Percentiles rank a stretch among this genome's conserved stretches.
These are phyloP conservation scores for Psilocybe cubensis DNA, from an alignment of 768 basidiomycete species.

Conservation along the genomic window DNA sequence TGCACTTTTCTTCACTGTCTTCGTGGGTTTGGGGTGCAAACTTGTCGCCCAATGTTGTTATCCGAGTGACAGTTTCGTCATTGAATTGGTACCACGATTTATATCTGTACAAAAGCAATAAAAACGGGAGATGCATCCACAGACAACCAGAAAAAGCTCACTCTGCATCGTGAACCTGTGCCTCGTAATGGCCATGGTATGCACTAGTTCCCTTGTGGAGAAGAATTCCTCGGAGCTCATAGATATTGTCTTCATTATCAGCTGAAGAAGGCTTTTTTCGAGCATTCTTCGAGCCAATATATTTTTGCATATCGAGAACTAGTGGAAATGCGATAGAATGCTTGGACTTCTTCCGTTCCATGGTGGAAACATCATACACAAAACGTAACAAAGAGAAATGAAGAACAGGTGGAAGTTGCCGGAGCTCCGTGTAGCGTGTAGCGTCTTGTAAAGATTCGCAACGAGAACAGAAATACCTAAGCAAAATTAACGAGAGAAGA, in stretches of 20 bases:
- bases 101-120: constrained; percentile 43
- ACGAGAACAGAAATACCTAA: constrained; percentile 78
- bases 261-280: constrained; percentile 16
- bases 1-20: constrained; percentile 15
- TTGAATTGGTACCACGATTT: constrained; percentile 91
- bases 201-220: constrained; percentile 93
- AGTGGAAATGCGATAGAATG: constrained; percentile 79
- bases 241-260: constrained; percentile 42
- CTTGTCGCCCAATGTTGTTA: constrained; percentile 57
- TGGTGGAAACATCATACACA: constrained; percentile 76
- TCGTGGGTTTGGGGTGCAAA: constrained; percentile 30
- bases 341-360: constrained; percentile 89
- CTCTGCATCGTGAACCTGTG: constrained; percentile 77
- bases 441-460: constrained; percentile 82
- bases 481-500: neutral
- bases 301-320: constrained; percentile 72
- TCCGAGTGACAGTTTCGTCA: constrained; percentile 80
- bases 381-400: constrained; percentile 96
- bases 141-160: constrained; percentile 44
- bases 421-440: constrained; percentile 72
- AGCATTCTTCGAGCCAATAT: constrained; percentile 42
- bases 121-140: neutral
- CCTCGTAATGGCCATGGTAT: constrained; percentile 89
- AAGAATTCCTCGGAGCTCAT: constrained; percentile 84
- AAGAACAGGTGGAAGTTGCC: constrained; percentile 79